Evolutionary conservation across 2,329 filamentous ascomycete genomes (phyloP).

Genomic region (Zymoseptoria pseudotritici): DNA sequence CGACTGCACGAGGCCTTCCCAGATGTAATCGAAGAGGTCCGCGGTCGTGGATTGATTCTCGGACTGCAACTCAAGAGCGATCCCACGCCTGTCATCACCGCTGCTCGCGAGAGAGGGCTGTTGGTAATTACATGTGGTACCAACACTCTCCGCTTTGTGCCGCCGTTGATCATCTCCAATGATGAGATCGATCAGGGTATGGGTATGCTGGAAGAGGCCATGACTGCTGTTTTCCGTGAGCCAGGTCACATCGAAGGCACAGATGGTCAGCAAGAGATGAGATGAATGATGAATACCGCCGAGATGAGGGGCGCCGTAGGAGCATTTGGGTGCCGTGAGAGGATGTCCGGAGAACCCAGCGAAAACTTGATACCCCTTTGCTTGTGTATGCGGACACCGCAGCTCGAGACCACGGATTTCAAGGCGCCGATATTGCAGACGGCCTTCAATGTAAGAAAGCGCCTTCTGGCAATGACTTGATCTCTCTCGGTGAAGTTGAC

Average conservation of each 20-base stretch:
- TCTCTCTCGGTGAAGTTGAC: background rate
- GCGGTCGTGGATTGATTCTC: conserved; percentile 77
- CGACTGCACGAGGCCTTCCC: conserved; percentile 56
- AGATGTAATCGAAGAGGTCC: conserved; percentile 64
- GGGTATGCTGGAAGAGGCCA: conserved; percentile 63
- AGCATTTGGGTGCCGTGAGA: no score
- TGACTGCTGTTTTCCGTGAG: conserved; percentile 47
- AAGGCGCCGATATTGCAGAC: no score
- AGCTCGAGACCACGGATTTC: no score
- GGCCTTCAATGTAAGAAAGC: no score
- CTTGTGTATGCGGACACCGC: no score
- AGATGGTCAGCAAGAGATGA: conserved; percentile 40
- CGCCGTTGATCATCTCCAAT: conserved; percentile 71
- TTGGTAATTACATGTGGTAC: conserved; percentile 87
- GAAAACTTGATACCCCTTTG: no score
- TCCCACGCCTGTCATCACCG: conserved; percentile 67
- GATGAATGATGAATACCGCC: background rate
- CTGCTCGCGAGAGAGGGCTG: conserved; percentile 78
- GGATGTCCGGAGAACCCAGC: no score
- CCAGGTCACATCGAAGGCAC: conserved; percentile 32
- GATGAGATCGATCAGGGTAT: conserved; percentile 74
- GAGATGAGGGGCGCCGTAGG: no score
- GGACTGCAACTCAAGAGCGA: conserved; percentile 75
- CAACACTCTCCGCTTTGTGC: conserved; percentile 88
- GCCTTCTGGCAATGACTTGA: no score